Base-by-base conservation (phyloP, 768 basidiomycete genomes). In the Leccinum barrowsii region DNA sequence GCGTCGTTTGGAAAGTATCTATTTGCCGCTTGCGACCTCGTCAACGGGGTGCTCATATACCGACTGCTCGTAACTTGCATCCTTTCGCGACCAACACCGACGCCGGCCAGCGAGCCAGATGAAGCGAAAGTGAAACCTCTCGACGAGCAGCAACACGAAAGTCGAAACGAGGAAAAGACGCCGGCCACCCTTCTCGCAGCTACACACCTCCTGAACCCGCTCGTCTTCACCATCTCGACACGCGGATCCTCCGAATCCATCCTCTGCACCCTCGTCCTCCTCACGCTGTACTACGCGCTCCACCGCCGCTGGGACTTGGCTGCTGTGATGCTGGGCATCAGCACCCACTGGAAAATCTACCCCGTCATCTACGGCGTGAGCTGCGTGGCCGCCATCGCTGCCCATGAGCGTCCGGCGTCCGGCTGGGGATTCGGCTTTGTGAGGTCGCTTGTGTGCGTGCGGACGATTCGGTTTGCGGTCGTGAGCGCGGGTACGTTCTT, bases 261-360 rank as follows among this genome's bases (percentile, higher is more conserved):
- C 17, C 84, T 98, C 15, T 85, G 87, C 40, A 77, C 89, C 2
- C 78, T 95, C 57, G 89, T 98, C 40, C 79, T 97, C 40, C 74
- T 82, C 53, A 85, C 87, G 0, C 74, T 95, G 26, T 83, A 82
- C 68, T 78, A 74, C 30, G 83, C 85, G 2, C 73, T 89, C 58
- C 79, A 80, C 44, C 77, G 74, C 4, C 77, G 77, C 47, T 89
- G 90, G 85, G 78, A 82, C 51, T 60, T 72, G 3, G 84, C 92
- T 0, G 94, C 92, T 0, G 63, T 91, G 5, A 67, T 87, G 56
- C 78, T 95, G 21, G 97, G 94, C 1, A 64, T 94, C 42, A 87
- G 90, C 60, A 86, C 93, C 0, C 94, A 98, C 66, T 96, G 94
- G 92, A 99, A 99, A 75, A 92, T 99, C 56, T 98, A 97, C 68